Evolutionary conservation across 768 basidiomycete genomes (phyloP).

Genomic region (Lactarius evosmus): DNA sequence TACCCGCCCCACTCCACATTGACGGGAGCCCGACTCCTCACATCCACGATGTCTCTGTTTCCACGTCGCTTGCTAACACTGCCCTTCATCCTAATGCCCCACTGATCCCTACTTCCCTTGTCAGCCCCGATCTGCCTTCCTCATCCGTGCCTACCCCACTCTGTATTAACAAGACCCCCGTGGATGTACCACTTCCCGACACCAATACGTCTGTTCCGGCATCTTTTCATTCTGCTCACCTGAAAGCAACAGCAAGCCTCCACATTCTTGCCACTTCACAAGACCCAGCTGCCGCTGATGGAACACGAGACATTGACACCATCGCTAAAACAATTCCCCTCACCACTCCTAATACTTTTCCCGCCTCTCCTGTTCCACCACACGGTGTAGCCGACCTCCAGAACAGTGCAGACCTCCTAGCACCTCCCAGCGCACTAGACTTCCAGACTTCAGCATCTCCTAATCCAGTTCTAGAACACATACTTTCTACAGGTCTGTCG

Average conservation of each 20-base stretch:
- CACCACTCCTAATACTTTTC: no score
- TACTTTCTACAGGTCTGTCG: not conserved
- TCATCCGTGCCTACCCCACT: not conserved
- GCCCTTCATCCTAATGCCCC: no score
- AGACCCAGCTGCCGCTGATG: not conserved
- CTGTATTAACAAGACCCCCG: not conserved
- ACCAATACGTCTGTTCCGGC: not conserved
- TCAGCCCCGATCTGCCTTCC: no score
- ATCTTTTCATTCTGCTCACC: not conserved
- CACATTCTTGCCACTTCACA: not conserved
- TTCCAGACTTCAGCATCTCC: no score
- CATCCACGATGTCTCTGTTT: no score
- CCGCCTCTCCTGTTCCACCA: no score
- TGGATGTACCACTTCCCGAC: not conserved
- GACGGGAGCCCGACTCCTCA: no score
- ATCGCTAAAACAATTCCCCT: not conserved
- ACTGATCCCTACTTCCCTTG: no score
- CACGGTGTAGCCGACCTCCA: no score
- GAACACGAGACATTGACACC: not conserved
- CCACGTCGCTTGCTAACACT: no score
- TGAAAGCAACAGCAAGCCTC: not conserved
- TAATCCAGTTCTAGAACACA: not conserved
- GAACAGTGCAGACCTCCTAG: no score
- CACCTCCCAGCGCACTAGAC: no score
- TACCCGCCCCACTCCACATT: not conserved